Percentiles rank a stretch among this genome's conserved stretches.
phyloP scores from a whole-genome alignment of 2,329 filamentous ascomycete species.

The Orbilia blumenaviensis region DNA sequence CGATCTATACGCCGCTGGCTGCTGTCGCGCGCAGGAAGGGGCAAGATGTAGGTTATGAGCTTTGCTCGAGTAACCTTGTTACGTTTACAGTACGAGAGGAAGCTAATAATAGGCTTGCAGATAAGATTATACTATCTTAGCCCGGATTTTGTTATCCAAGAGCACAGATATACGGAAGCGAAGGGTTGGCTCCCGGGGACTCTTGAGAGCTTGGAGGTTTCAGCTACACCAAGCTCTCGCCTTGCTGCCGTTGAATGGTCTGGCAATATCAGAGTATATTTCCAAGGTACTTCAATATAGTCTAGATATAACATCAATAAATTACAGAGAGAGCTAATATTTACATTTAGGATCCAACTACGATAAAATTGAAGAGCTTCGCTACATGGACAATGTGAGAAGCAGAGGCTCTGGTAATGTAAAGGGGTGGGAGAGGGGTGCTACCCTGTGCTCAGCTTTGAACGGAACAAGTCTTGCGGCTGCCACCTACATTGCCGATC shows the following conservation, averaged over 20 bases:
- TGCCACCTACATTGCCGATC: background rate
- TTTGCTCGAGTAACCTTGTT: too few relatives aligned
- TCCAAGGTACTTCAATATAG: background rate
- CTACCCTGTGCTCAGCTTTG: background rate
- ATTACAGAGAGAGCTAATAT: too few relatives aligned
- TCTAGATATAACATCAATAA: background rate
- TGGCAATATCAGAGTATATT: background rate
- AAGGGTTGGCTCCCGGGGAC: background rate
- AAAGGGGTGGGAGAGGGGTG: background rate
- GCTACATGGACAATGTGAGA: background rate
- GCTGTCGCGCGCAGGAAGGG: background rate
- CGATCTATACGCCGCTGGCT: background rate
- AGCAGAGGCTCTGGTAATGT: background rate
- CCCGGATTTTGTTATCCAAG: background rate
- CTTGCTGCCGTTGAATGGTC: background rate
- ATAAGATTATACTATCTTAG: conserved; percentile 3
- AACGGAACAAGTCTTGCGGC: background rate
- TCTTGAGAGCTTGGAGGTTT: background rate
- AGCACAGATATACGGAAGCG: background rate
- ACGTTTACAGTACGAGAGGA: too few relatives aligned
- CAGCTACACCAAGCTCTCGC: background rate
- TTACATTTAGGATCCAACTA: background rate
- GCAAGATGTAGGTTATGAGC: background rate
- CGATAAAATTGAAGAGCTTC: background rate
- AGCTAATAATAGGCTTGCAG: background rate